Base-by-base conservation (phyloP, 176 grass and related monocot genomes). In the Cymbopogon citratus region DNA sequence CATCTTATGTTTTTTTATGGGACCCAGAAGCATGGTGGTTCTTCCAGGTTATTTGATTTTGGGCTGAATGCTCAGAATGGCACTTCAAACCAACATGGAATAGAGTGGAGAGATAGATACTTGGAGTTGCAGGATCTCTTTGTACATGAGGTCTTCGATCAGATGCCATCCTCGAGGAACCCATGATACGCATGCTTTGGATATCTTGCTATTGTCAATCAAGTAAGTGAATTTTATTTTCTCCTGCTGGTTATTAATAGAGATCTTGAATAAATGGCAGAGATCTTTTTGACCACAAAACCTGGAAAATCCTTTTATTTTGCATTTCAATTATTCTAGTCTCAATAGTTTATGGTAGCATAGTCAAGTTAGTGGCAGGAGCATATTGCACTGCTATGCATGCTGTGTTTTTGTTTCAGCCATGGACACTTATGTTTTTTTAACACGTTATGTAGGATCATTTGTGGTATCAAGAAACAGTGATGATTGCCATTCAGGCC, bases 91-190 rank as follows among this genome's bases (percentile, higher is more conserved):
- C 57, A 83, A 49, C 88, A 86, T 14, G 88, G 66, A 21, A 18
- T 35, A 44, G 80, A 86, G 75, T 90, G 88, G 83, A 90, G 67
- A 78, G 78, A 49, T 66, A 90, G 72, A 83, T 90, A 86, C 61
- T 48, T 83, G 29, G 84, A 90, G 51, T 86, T 90, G 52, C 88
- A 90, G 61, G 83, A 90, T 81, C 74, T 90, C 45, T 90, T 90
- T 75, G 79, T 79, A 49, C 79, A 67, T 5, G 88, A 74, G 69
- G 68, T 86, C 73, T 68, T 86, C 27, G 31, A 84, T 71, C 63
- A 81, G 44, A 71, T 66, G 71, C 39, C 81, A 18, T 84, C 74
- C 38, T 78, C 46, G 19, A 66, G 63, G 59, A 51, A 31, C 18
- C 63, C 29, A 60, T 78, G 66, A 86, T 67, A 52, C 7, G 10